phyloP scores from a whole-genome alignment of 371 early-diverging fungal species.

The Circinella umbellata region DNA sequence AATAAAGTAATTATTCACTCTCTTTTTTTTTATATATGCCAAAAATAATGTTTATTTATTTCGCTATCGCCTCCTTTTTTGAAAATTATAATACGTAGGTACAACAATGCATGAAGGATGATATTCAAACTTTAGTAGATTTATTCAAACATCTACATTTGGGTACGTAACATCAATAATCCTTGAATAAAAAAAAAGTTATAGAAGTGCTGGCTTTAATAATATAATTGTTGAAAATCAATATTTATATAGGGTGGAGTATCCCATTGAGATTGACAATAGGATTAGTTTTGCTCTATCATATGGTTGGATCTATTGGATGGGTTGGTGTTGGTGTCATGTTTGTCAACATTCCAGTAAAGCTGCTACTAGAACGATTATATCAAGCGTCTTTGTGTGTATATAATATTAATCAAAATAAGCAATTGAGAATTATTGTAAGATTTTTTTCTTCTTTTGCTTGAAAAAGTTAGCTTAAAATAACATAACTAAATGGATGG shows the following conservation, averaged over 20 bases:
- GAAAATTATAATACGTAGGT: neutral
- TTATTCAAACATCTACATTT: constrained; percentile 76
- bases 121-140: constrained; percentile 78
- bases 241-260: constrained; percentile 66
- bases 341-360: constrained; percentile 77
- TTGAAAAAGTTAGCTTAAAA: neutral
- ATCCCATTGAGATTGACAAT: constrained; percentile 89
- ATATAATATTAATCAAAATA: constrained; percentile 92
- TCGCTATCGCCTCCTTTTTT: too few relatives aligned
- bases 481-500: neutral
- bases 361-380: constrained; percentile 60
- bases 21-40: too few relatives aligned
- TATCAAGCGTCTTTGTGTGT: constrained; percentile 77
- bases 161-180: neutral
- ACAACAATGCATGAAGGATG: constrained; percentile 49
- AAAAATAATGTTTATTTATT: too few relatives aligned
- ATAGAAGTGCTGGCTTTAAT: neutral
- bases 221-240: too few relatives aligned
- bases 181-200: constrained; percentile 13
- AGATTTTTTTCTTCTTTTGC: neutral
- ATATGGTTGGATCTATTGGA: constrained; percentile 80
- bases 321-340: constrained; percentile 91
- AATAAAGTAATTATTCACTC: neutral
- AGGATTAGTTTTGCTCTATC: constrained; percentile 78
- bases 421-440: constrained; percentile 83